A percentile compares a stretch with the other conserved stretches of the same genome.
Conservation (phyloP, 805 yeast genomes). For the Millerago galiae region DNA sequence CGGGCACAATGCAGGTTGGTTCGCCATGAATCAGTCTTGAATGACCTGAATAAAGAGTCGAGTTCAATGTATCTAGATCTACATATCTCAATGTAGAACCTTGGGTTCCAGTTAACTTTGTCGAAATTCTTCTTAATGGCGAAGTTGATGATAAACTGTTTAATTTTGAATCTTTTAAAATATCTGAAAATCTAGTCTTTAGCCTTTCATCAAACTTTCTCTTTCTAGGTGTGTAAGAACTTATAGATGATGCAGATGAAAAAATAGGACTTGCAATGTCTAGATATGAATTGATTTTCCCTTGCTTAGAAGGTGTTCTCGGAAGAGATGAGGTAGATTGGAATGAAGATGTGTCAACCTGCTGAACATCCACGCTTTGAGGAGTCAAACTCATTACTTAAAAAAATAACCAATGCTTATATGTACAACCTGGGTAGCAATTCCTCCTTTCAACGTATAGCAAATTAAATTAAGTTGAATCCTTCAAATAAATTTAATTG, state of each 20-base stretch:
- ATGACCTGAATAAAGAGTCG: constrained; percentile 28
- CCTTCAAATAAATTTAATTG: too few relatives aligned
- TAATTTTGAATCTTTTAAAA: not conserved
- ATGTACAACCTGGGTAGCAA: too few relatives aligned
- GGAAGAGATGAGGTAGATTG: not conserved
- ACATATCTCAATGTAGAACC: constrained; percentile 27
- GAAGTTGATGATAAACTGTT: not conserved
- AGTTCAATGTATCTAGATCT: constrained; percentile 34
- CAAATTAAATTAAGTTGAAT: too few relatives aligned
- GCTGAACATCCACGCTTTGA: constrained; percentile 1
- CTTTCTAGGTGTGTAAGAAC: constrained; percentile 2
- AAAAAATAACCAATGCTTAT: not conserved
- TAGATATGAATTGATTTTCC: not conserved
- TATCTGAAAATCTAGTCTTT: constrained; percentile 4
- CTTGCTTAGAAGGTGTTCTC: constrained; percentile 4
- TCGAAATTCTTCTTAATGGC: not conserved
- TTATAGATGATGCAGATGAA: constrained; percentile 7
- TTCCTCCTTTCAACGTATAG: too few relatives aligned
- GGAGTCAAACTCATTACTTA: not conserved
- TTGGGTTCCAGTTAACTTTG: not conserved
- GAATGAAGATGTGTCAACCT: constrained; percentile 3
- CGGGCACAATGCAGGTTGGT: constrained; percentile 39
- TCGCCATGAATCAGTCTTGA: constrained; percentile 40
- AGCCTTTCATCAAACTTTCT: constrained; percentile 8
- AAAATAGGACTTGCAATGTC: constrained; percentile 5